Evolutionary conservation across 768 basidiomycete genomes (phyloP), one percentile per base, ranked within the genome.

Genomic region (Naematelia aurantialba): DNA sequence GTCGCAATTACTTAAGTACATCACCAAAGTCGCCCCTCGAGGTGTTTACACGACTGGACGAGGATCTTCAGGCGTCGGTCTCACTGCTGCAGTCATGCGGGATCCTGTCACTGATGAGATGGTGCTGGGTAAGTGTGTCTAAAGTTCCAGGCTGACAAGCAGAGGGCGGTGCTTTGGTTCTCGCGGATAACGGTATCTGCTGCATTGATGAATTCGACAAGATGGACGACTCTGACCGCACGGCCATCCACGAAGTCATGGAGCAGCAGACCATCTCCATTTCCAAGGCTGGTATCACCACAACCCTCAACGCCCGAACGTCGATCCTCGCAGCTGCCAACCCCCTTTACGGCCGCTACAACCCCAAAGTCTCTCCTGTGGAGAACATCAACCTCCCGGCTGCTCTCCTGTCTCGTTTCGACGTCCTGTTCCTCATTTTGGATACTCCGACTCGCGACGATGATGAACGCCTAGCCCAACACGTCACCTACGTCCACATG

Each of bases 161-260:
- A 97, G 96, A 99, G 90, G 96, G 96, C 3, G 96, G 96, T 26
- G 96, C 96, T n/a, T 84, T 99, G 54, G 96, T 99, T 14, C 84
- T 99, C 48, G 94, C 96, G 11, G 96, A 99, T 78, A 99, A 99
- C 66, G 96, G 96, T 26, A 99, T 99, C 71, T 97, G 93, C 80
- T 98, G 94, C 78, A 99, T 99, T 63, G 96, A 99, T 67, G 96
- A 99, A 75, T 99, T 99, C 73, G 96, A 99, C 81, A 98, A 99
- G 78, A 99, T 99, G 96, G 96, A 98, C 66, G 96, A 99, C 79
- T 78, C 90, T 0, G 96, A 98, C 76, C 83, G 96, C 66, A 98
- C 96, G 1, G 91, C 96, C 13, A 98, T 99, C 62, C 96, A 99
- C 79, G 96, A 99, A 82, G 96, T 99, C 60, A 99, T 99, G 96